These are phyloP conservation scores for Westerdykella sp. DNA, from an alignment of 2,329 filamentous ascomycete genomes.

Conservation along the genomic window DNA sequence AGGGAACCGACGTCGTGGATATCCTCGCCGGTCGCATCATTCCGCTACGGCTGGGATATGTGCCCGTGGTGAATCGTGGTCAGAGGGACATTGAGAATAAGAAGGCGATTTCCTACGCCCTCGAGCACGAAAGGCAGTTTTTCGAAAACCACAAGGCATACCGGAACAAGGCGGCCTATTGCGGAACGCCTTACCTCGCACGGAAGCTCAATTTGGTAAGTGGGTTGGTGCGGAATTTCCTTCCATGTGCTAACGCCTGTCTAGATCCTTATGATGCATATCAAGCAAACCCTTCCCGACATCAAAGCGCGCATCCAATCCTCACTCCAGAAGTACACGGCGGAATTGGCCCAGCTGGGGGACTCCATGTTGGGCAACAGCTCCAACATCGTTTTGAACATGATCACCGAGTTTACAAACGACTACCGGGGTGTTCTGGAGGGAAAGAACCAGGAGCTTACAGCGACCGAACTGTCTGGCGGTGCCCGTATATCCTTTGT, in stretches of 20 bases:
- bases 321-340: constrained; percentile 83
- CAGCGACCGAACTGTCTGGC: constrained; percentile 87
- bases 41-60: constrained; percentile 86
- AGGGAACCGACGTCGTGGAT: constrained; percentile 96
- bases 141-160: constrained; percentile 99
- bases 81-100: constrained; percentile 98
- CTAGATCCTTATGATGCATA: constrained; percentile 98
- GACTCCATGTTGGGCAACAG: constrained; percentile 95
- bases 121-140: constrained; percentile 93
- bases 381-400: constrained; percentile 93
- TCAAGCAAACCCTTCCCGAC: constrained; percentile 97
- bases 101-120: constrained; percentile 81
- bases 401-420: constrained; percentile 97
- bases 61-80: constrained; percentile 95
- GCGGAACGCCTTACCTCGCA: constrained; percentile 92
- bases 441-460: constrained; percentile 93
- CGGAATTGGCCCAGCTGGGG: constrained; percentile 75
- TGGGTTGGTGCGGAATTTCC: not conserved
- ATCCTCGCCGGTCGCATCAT: constrained; percentile 97
- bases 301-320: constrained; percentile 97
- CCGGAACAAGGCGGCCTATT: constrained; percentile 97
- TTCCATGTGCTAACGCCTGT: constrained; percentile 18
- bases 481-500: constrained; percentile 98
- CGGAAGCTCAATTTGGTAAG: constrained; percentile 83
- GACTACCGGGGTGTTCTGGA: constrained; percentile 96